These are phyloP conservation scores for Bauhinia variegata DNA, from an alignment of 306 rosid genomes.

Conservation along the genomic window DNA sequence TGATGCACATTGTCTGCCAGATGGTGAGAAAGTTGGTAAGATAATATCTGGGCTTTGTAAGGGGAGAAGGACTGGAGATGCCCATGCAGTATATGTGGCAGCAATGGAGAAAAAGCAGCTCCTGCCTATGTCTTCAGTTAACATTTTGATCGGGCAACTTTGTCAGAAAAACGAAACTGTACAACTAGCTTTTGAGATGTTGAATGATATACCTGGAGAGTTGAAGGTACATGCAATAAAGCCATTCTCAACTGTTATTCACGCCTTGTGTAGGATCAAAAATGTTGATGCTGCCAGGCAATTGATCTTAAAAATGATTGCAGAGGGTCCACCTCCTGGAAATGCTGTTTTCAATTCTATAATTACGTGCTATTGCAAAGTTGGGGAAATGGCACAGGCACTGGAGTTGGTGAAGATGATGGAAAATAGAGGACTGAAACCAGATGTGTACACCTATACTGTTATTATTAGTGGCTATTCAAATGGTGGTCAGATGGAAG, in stretches of 20 bases:
- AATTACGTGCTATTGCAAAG: conserved; percentile 60
- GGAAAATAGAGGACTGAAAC: conserved; percentile 83
- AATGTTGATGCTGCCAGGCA: conserved; percentile 61
- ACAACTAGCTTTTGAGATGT: conserved; percentile 55
- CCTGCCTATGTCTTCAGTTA: conserved; percentile 41
- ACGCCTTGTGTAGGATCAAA: conserved; percentile 65
- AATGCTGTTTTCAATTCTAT: conserved; percentile 74
- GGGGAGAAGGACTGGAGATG: conserved; percentile 57
- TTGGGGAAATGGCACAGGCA: conserved; percentile 66
- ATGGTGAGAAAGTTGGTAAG: conserved; percentile 60
- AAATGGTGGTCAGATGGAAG: conserved; percentile 80
- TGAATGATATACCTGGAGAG: conserved; percentile 54
- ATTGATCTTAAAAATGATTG: conserved; percentile 65
- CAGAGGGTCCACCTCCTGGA: conserved; percentile 81
- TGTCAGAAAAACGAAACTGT: conserved; percentile 57
- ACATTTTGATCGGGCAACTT: conserved; percentile 53
- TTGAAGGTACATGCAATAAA: conserved; percentile 55
- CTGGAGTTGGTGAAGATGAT: conserved; percentile 60
- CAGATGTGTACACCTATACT: conserved; percentile 75
- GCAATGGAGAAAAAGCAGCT: conserved; percentile 50
- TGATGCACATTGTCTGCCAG: conserved; percentile 51
- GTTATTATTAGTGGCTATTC: conserved; percentile 73
- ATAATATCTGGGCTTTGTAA: conserved; percentile 71
- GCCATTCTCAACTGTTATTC: conserved; percentile 62
- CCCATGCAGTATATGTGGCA: conserved; percentile 54